These are phyloP conservation scores for Tuber calosporum DNA, from an alignment of 495 filamentous ascomycete species.

Conservation along the genomic window DNA sequence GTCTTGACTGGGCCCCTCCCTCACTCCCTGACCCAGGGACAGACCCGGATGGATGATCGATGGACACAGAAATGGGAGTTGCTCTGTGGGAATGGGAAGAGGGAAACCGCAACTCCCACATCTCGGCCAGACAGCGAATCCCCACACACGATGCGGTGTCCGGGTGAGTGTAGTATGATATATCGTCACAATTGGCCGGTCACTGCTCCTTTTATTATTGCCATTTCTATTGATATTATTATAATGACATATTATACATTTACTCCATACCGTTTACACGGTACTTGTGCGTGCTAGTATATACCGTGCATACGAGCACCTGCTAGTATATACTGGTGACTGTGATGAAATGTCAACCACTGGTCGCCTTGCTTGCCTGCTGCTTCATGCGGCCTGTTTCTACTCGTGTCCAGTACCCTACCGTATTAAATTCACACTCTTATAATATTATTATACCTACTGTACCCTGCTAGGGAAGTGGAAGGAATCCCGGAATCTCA, in stretches of 20 bases:
- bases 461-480: not conserved
- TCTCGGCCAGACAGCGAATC: not conserved
- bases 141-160: not conserved
- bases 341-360: not conserved
- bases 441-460: no score
- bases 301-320: not conserved
- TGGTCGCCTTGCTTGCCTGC: not conserved
- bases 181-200: not conserved
- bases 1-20: not conserved
- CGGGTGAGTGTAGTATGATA: not conserved
- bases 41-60: not conserved
- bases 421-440: no score
- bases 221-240: not conserved
- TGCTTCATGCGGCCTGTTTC: not conserved
- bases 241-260: not conserved
- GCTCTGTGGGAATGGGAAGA: not conserved
- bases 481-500: conserved; percentile 3
- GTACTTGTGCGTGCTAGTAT: not conserved
- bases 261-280: not conserved
- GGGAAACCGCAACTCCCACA: not conserved
- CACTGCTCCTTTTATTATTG: not conserved
- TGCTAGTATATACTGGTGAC: not conserved
- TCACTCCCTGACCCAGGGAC: not conserved
- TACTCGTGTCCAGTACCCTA: no score
- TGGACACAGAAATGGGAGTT: not conserved